Evolutionary conservation across 306 rosid genomes (phyloP).

Genomic region (Lathyrus oleraceus): DNA sequence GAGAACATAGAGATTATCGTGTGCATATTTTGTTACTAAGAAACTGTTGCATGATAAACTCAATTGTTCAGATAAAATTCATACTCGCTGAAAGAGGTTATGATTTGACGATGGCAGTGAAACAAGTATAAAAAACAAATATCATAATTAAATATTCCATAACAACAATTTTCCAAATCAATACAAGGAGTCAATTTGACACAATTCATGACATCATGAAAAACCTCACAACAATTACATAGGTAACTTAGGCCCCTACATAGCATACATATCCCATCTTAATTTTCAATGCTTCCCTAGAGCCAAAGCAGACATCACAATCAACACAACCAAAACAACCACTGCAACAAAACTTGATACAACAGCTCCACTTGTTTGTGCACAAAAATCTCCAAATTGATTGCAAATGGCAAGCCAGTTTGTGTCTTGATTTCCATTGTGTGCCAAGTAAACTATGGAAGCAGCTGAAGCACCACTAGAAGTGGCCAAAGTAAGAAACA

Average conservation of each 20-base stretch:
- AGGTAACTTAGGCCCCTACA: background rate
- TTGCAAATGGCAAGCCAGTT: conserved; percentile 89
- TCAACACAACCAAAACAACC: conserved; percentile 45
- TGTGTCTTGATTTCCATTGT: conserved; percentile 69
- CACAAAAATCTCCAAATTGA: conserved; percentile 75
- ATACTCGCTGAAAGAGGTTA: too few relatives aligned
- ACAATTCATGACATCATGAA: background rate
- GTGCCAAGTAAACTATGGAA: conserved; percentile 79
- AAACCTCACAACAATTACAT: conserved; percentile 16
- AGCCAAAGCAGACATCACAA: conserved; percentile 64
- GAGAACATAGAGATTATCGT: too few relatives aligned
- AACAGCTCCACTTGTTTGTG: conserved; percentile 66
- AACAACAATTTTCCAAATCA: conserved; percentile 24
- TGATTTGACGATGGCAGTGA: too few relatives aligned
- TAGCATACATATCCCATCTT: background rate
- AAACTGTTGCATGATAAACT: too few relatives aligned
- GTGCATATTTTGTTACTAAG: too few relatives aligned
- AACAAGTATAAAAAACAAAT: background rate
- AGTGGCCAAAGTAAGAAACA: conserved; percentile 65
- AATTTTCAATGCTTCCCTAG: conserved; percentile 47
- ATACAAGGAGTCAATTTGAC: conserved; percentile 25
- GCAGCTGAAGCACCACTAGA: conserved; percentile 75
- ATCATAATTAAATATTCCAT: conserved; percentile 21
- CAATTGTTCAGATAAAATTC: too few relatives aligned
- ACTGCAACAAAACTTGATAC: conserved; percentile 60